phyloP scores from a whole-genome alignment of 2,329 filamentous ascomycete genomes.

The Orbilia ellipsospora region DNA sequence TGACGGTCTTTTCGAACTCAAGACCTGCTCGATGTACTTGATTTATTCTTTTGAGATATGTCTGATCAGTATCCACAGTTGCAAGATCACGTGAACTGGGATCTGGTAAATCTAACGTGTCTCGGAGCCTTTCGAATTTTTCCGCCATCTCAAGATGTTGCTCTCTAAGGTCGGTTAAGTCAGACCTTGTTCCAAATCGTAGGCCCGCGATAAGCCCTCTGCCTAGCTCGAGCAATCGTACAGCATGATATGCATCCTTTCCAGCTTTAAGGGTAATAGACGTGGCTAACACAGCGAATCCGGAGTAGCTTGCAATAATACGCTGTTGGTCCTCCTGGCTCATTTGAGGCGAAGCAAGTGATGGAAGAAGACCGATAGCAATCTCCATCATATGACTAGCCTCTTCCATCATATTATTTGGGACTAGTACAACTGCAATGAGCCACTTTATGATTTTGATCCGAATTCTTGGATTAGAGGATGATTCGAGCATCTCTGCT shows the following conservation, averaged over 20 bases:
- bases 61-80: neutral
- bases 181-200: conserved; percentile 56
- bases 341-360: too few relatives aligned
- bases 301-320: conserved; percentile 16
- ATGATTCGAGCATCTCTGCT: too few relatives aligned
- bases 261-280: conserved; percentile 14
- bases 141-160: conserved; percentile 49
- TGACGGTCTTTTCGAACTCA: neutral
- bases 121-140: conserved; percentile 43
- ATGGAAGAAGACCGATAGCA: too few relatives aligned
- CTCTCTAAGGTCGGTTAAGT: conserved; percentile 35
- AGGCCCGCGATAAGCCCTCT: conserved; percentile 59
- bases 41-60: neutral
- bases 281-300: conserved; percentile 21
- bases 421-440: too few relatives aligned
- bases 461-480: too few relatives aligned
- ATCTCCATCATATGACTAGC: too few relatives aligned
- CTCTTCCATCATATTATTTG: too few relatives aligned
- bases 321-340: conserved; percentile 34
- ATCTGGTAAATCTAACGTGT: conserved; percentile 29
- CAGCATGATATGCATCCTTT: conserved; percentile 6
- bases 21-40: too few relatives aligned
- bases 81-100: too few relatives aligned
- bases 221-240: conserved; percentile 58
- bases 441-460: too few relatives aligned